A percentile compares a stretch with the other conserved stretches of the same genome.
phyloP scores from a whole-genome alignment of 805 yeast species.

The Phaffomyces thermotolerans region DNA sequence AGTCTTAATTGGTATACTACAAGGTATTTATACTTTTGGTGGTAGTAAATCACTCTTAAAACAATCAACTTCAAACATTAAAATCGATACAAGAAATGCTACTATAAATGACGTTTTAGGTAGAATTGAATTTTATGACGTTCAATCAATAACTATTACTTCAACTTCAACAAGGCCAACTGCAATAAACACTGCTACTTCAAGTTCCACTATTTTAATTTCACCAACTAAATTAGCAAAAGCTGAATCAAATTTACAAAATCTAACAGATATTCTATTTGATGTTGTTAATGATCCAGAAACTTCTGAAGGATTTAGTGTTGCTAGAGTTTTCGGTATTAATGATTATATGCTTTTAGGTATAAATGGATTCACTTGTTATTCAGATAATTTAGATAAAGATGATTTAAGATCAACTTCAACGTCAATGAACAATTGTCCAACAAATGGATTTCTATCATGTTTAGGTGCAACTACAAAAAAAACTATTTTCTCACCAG shows the following conservation, averaged over 20 bases:
- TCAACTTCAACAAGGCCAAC: not conserved
- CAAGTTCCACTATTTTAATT: not conserved
- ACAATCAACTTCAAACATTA: constrained; percentile 4
- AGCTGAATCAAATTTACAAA: not conserved
- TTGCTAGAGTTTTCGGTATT: constrained; percentile 7
- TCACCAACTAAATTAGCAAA: not conserved
- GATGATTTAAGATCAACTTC: not conserved
- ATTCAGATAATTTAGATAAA: constrained; percentile 1
- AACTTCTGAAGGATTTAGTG: not conserved
- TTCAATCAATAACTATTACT: not conserved
- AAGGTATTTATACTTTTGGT: constrained; percentile 5
- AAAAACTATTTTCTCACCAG: not conserved
- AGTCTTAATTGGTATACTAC: not conserved
- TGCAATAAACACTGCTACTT: no score
- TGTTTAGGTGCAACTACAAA: constrained; percentile 2
- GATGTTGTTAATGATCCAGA: not conserved
- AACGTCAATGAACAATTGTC: not conserved
- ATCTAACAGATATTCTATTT: not conserved
- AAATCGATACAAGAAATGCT: constrained; percentile 7
- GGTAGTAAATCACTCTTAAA: not conserved
- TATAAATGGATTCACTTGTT: constrained; percentile 3
- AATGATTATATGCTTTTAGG: constrained; percentile 5
- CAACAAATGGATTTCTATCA: constrained; percentile 4
- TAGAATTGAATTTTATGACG: not conserved
- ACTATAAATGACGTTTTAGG: constrained; percentile 6